These are phyloP conservation scores for Trichophyton rubrum DNA, from an alignment of 2,329 filamentous ascomycete genomes.

Conservation along the genomic window DNA sequence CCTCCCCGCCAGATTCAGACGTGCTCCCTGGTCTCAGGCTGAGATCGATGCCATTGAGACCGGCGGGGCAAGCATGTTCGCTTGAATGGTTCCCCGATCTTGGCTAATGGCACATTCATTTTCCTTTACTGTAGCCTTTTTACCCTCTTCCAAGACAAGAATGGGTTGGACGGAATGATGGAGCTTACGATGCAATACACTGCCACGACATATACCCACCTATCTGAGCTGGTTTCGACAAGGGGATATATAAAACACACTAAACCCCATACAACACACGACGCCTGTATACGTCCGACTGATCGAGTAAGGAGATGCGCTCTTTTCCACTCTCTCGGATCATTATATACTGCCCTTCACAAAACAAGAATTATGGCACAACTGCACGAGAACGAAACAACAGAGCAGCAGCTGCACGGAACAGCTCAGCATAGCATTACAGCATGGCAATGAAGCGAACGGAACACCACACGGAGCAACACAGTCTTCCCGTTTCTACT, in stretches of 20 bases:
- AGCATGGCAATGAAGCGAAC: not conserved
- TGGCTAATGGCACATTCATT: not conserved
- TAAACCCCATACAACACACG: not conserved
- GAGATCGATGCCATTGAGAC: slow-evolving; percentile 97
- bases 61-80: slow-evolving; percentile 62
- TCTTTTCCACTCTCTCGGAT: not conserved
- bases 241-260: not conserved
- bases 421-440: not conserved
- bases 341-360: not conserved
- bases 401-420: not conserved
- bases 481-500: not conserved
- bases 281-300: not conserved
- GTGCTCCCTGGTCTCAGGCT: slow-evolving; percentile 56
- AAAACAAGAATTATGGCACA: not conserved
- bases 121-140: not conserved
- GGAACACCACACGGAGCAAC: not conserved
- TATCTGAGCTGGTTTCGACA: not conserved
- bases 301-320: not conserved
- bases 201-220: slow-evolving; percentile 2
- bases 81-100: slow-evolving; percentile 22
- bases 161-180: not conserved
- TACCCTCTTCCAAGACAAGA: no score
- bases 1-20: slow-evolving; percentile 71
- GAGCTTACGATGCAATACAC: not conserved
- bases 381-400: not conserved